phyloP scores from a whole-genome alignment of 495 filamentous ascomycete genomes.

The Talaromyces borbonicus region DNA sequence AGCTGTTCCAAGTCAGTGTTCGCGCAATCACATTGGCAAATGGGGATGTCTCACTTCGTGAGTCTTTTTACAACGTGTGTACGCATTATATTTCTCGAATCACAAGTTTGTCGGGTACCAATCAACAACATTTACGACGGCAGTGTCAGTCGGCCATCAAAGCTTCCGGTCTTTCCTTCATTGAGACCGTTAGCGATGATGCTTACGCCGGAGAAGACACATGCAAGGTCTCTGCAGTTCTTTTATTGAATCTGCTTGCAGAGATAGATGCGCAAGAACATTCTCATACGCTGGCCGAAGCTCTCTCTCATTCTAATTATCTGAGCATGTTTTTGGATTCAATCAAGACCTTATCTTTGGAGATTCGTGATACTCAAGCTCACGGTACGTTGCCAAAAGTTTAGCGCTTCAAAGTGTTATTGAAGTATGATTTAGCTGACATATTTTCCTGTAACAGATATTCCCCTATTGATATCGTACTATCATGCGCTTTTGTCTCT shows the following conservation, averaged over 20 bases:
- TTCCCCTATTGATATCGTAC: slow-evolving; percentile 47
- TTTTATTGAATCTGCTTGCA: slow-evolving; percentile 64
- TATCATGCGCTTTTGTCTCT: slow-evolving; percentile 70
- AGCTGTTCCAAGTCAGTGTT: slow-evolving; percentile 78
- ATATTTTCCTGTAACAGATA: slow-evolving; percentile 34
- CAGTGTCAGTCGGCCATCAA: slow-evolving; percentile 70
- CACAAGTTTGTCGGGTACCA: slow-evolving; percentile 30
- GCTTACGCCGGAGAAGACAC: slow-evolving; percentile 72
- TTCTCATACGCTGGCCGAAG: slow-evolving; percentile 61
- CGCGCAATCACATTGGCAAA: slow-evolving; percentile 62
- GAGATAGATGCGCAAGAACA: slow-evolving; percentile 54
- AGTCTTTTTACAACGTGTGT: slow-evolving; percentile 80
- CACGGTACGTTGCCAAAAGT: slow-evolving; percentile 30
- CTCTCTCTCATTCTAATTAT: slow-evolving; percentile 79
- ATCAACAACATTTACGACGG: slow-evolving; percentile 34
- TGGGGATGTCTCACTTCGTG: slow-evolving; percentile 58
- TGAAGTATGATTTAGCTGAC: background rate
- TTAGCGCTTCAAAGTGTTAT: background rate
- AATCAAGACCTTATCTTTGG: slow-evolving; percentile 58
- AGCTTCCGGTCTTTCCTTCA: slow-evolving; percentile 60
- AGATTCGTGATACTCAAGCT: slow-evolving; percentile 44
- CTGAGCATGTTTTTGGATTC: slow-evolving; percentile 79
- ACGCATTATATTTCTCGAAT: slow-evolving; percentile 74
- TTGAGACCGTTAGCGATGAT: slow-evolving; percentile 88
- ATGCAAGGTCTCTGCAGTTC: slow-evolving; percentile 72